Base-by-base conservation (phyloP, 1,284 basidiomycete species). In the Boletellus deceptivus region DNA sequence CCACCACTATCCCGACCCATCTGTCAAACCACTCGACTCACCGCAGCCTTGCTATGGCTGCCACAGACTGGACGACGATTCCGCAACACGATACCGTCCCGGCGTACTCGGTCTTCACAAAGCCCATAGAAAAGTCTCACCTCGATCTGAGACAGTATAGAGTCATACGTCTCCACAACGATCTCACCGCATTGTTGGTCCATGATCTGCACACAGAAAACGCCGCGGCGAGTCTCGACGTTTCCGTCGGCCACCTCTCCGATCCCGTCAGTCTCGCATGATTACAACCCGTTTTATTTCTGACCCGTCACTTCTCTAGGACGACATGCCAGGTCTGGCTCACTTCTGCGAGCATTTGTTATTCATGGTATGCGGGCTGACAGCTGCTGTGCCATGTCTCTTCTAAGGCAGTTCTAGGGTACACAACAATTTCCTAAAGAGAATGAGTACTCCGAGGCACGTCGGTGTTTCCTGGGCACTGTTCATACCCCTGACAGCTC, bases 341-440 rank as follows among this genome's bases (percentile, higher is more conserved):
- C 91, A 94, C 70, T 93, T 93, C 63, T 93, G 95, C 72, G 96
- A 99, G 70, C 96, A 99, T 70, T 70, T 99, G 49, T 75, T 98
- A 58, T 99, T 99, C 72, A 91, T 99, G 90, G 91, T 91, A 59
- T 63, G 78, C 59, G 1, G 6, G 35, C 38, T 39, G 45, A 31
- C 43, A 43, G 4, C 25, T 43, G 13, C 35, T 22, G 17, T 43
- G 11, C 9, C 22, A 35, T 29, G 13, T 50, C 47, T 47, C 48
- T 48, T 51, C 29, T 46, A 45, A 57, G 55, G 49, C 43, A 46
- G 45, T 55, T 59, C 36, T 57, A 91, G 89, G 89, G 89, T 17
- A 88, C 84, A 6, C 81, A 84, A 58, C 79, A 87, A 70, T 97
- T 86, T 71, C 94, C 95, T 1, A 78, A 80, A 50, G 95, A 98